Evolutionary conservation across 2,329 filamentous ascomycete species (phyloP), one percentile per base, ranked within the genome.

Genomic region (Thielaviopsis punctulata): DNA sequence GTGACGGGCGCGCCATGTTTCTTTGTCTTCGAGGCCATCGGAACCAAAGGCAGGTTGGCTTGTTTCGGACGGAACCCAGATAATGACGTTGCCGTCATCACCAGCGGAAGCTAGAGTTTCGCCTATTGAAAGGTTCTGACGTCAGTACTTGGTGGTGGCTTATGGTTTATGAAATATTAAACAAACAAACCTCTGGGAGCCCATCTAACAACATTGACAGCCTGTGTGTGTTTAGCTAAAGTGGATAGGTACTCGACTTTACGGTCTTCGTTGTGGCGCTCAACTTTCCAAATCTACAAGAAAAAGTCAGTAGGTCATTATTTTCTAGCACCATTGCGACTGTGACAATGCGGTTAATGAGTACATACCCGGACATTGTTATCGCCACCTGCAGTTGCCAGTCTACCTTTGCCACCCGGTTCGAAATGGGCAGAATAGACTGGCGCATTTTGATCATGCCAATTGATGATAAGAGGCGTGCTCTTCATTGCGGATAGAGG

Each of bases 401-500:
- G 72, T 62, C 92, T 81, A 51, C 88, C 88, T 66, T 92, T 95
- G 58, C 87, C 88, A 63, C 86, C 77, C 47, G 86, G 86, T 65
- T 98, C 90, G 65, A 96, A 98, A 67, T 96, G 90, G 60, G 88
- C 87, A 44, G 90, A 95, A 71, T 96, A 98, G 65, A 98, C 89
- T 55, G 92, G 92, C 61, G 86, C 81, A 69, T 93, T 95, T 64
- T 95, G 86, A 67, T 95, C 86, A 69, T 98, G 93, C 92, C 92
- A 98, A 73, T 93, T 87, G 70, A 98, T 90, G 64, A 96, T 90
- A 60, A 98, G 77, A 61, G 92, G 90, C 63, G 87, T 83, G 64
- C 88, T 89, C 77, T 94, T 96, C 92, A 98, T 98, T 65, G 67
- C 73, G 67, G 63, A 62, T 60, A 60, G 48, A 47, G n/a, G 19